Evolutionary conservation across 345 rosid genomes (phyloP).

Genomic region (Pugionium dolabratum): DNA sequence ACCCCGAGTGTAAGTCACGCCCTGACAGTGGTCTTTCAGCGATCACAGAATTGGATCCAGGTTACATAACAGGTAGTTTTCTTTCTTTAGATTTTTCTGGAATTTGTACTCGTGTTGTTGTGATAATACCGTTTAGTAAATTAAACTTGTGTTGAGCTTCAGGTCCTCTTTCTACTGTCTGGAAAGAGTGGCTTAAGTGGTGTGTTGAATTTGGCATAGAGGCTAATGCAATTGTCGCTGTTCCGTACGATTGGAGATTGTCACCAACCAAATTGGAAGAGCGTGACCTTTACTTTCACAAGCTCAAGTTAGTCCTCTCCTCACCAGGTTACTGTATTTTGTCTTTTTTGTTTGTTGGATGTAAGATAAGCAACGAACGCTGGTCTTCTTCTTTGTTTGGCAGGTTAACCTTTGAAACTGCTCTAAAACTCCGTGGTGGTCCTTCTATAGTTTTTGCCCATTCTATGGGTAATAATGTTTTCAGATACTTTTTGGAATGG

Average conservation of each 20-base stretch:
- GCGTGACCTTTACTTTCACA: constrained; percentile 96
- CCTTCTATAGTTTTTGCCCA: constrained; percentile 95
- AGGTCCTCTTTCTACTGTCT: constrained; percentile 97
- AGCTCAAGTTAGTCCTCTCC: constrained; percentile 69
- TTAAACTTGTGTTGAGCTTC: constrained; percentile 25
- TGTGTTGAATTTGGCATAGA: constrained; percentile 95
- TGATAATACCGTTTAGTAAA: constrained; percentile 10
- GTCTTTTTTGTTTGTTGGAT: neutral
- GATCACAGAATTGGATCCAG: constrained; percentile 96
- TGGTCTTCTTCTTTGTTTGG: constrained; percentile 23
- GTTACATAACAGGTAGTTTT: constrained; percentile 73
- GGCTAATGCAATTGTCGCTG: constrained; percentile 93
- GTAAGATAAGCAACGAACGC: neutral
- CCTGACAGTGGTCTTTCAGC: constrained; percentile 97
- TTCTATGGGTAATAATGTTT: constrained; percentile 94
- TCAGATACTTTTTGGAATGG: constrained; percentile 98
- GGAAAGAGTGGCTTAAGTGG: constrained; percentile 99
- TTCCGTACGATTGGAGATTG: constrained; percentile 97
- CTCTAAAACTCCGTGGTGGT: constrained; percentile 86
- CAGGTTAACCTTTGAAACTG: constrained; percentile 96
- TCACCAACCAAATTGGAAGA: constrained; percentile 94
- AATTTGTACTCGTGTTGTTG: constrained; percentile 5
- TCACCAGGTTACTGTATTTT: constrained; percentile 12
- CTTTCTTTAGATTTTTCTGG: neutral
- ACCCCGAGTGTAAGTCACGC: constrained; percentile 92